A percentile compares a stretch with the other conserved stretches of the same genome.
Conservation (phyloP, 192 early-diverging fungal genomes). For the Backusella australiensis region DNA sequence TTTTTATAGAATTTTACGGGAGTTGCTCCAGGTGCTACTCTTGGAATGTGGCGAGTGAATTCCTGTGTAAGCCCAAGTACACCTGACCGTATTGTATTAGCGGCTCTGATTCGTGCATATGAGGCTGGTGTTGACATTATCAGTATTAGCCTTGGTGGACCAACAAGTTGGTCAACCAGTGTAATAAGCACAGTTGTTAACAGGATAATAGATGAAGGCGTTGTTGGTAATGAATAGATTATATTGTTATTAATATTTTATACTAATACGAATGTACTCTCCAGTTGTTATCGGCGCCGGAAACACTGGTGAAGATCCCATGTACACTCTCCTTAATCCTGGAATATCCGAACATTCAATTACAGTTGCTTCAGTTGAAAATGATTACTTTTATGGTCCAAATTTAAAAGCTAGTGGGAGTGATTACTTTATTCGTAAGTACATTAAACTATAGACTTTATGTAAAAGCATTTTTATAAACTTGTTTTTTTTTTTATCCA, state of each 20-base stretch:
- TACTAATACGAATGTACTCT: too few species aligned
- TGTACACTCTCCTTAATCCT: slow-evolving; percentile 53
- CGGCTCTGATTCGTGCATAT: slow-evolving; percentile 69
- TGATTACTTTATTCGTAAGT: neutral
- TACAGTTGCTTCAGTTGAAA: slow-evolving; percentile 57
- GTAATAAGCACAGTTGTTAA: slow-evolving; percentile 33
- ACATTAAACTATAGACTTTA: neutral
- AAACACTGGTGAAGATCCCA: slow-evolving; percentile 60
- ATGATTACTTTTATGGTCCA: slow-evolving; percentile 34
- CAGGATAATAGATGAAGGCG: slow-evolving; percentile 39
- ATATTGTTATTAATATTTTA: too few species aligned
- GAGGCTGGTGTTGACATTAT: slow-evolving; percentile 70
- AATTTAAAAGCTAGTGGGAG: slow-evolving; percentile 31
- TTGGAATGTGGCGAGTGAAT: slow-evolving; percentile 79
- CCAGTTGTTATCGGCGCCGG: slow-evolving; percentile 57
- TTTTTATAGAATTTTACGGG: slow-evolving; percentile 45
- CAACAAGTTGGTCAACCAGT: slow-evolving; percentile 54
- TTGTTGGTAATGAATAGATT: slow-evolving; percentile 28
- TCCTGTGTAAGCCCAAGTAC: slow-evolving; percentile 60
- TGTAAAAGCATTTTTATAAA: neutral
- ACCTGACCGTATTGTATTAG: slow-evolving; percentile 66
- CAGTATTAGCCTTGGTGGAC: slow-evolving; percentile 78
- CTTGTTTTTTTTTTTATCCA: slow-evolving; percentile 16
- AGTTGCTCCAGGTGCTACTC: slow-evolving; percentile 61
- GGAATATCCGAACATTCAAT: slow-evolving; percentile 49